These are phyloP conservation scores for Populus deltoides DNA, from an alignment of 345 rosid species.

Conservation along the genomic window DNA sequence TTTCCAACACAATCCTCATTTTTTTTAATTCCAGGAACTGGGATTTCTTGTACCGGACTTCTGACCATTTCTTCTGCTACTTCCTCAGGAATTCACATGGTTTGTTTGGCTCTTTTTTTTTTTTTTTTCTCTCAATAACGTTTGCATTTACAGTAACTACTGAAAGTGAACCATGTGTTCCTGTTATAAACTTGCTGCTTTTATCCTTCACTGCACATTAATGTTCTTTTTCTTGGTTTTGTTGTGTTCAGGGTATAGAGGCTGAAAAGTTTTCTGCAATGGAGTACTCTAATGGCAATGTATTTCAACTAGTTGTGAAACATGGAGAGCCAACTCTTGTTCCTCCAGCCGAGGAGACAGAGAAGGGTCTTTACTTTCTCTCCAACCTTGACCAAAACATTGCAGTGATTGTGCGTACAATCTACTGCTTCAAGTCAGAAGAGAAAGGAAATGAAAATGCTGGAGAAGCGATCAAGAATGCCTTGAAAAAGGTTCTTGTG, in stretches of 20 bases:
- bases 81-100: conserved; percentile 6
- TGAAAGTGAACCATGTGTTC: background rate
- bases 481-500: conserved; percentile 71
- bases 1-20: conserved; percentile 7
- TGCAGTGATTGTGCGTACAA: conserved; percentile 70
- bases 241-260: conserved; percentile 42
- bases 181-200: background rate
- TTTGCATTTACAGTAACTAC: conserved; percentile 1
- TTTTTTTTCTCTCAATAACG: background rate
- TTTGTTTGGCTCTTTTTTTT: background rate
- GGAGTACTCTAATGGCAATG: conserved; percentile 50
- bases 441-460: conserved; percentile 59
- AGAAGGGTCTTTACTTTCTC: conserved; percentile 73
- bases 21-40: background rate
- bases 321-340: conserved; percentile 57
- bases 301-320: conserved; percentile 45
- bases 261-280: conserved; percentile 34
- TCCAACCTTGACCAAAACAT: conserved; percentile 93
- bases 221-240: conserved; percentile 1
- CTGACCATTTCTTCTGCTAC: background rate
- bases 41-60: background rate
- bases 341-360: conserved; percentile 63
- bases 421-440: conserved; percentile 74
- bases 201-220: background rate
- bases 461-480: conserved; percentile 59